These are phyloP conservation scores for Candolleomyces eurysporus DNA, from an alignment of 768 basidiomycete species.

Conservation along the genomic window DNA sequence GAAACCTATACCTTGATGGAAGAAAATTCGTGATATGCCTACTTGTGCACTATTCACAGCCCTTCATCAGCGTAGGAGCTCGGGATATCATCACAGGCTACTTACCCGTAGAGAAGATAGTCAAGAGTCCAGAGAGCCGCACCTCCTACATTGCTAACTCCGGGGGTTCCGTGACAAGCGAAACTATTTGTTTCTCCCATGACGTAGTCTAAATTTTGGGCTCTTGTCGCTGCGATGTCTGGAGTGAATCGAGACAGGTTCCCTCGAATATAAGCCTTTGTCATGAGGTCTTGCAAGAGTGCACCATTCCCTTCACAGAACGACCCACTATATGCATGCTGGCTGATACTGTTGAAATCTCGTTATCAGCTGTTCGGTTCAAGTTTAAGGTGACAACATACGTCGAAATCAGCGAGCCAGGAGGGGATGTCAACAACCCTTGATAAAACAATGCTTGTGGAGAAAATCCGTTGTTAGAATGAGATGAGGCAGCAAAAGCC, in stretches of 20 bases:
- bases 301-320: constrained; percentile 57
- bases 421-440: constrained; percentile 45
- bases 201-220: constrained; percentile 50
- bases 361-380: not conserved
- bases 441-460: constrained; percentile 56
- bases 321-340: constrained; percentile 58
- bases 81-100: not conserved
- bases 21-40: constrained; percentile 53
- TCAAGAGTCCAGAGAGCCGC: constrained; percentile 69
- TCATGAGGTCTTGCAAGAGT: constrained; percentile 64
- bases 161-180: constrained; percentile 46
- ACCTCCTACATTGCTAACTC: constrained; percentile 69
- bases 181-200: constrained; percentile 64
- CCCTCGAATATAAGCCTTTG: constrained; percentile 52
- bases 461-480: constrained; percentile 49
- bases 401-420: constrained; percentile 54
- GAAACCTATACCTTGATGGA: constrained; percentile 68
- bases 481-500: constrained; percentile 50
- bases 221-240: constrained; percentile 52
- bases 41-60: constrained; percentile 36
- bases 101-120: constrained; percentile 57
- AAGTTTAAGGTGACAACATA: constrained; percentile 24
- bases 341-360: constrained; percentile 45
- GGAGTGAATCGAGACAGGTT: constrained; percentile 52
- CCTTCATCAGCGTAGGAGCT: not conserved